phyloP scores from a whole-genome alignment of 164 flowering plant species.

The Kingdonia uniflora region DNA sequence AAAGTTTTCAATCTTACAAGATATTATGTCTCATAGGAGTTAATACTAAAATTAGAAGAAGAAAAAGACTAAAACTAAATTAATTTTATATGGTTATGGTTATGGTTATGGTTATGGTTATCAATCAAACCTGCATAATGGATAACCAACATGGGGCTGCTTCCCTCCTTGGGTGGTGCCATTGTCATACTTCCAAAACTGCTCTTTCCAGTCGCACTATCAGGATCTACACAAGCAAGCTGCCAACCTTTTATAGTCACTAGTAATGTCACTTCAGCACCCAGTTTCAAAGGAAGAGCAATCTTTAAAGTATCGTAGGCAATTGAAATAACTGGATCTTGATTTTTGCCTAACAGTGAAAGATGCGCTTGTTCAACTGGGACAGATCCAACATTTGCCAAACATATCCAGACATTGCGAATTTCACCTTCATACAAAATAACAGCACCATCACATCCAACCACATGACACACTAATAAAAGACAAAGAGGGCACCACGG shows the following conservation, averaged over 20 bases:
- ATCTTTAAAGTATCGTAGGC: constrained; percentile 52
- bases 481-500: constrained; percentile 79
- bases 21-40: no score
- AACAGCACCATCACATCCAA: constrained; percentile 87
- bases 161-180: constrained; percentile 62
- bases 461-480: constrained; percentile 73
- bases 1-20: no score
- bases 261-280: constrained; percentile 75
- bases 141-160: constrained; percentile 72
- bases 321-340: constrained; percentile 76
- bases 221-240: constrained; percentile 50
- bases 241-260: constrained; percentile 92
- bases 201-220: constrained; percentile 39
- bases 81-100: no score
- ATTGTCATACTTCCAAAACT: constrained; percentile 37
- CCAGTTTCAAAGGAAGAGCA: constrained; percentile 88
- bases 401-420: constrained; percentile 73
- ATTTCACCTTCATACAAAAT: constrained; percentile 96
- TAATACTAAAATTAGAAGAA: no score
- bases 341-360: constrained; percentile 87
- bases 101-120: neutral
- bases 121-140: constrained; percentile 83
- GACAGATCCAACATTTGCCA: constrained; percentile 95
- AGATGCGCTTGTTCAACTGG: constrained; percentile 91
- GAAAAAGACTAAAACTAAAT: no score